phyloP scores from a whole-genome alignment of 1,139 yeast species.

The Taphrina pruni region DNA sequence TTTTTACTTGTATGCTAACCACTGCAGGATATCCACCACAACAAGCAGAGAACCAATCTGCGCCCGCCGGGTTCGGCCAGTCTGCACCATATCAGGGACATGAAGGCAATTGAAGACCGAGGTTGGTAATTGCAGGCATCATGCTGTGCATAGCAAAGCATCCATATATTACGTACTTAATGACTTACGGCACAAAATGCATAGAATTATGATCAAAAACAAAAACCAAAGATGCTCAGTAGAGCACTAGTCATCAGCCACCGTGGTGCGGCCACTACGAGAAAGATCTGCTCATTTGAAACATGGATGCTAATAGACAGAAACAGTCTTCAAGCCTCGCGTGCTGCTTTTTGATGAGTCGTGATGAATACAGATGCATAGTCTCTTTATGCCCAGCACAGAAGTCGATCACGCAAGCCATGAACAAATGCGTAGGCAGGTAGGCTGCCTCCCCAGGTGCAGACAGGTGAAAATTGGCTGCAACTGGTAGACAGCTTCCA shows the following conservation, averaged over 20 bases:
- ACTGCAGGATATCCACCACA: constrained; percentile 9
- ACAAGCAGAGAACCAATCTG: constrained; percentile 7
- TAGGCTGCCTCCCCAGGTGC: too few species aligned
- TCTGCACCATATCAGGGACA: constrained; percentile 6
- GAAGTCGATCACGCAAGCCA: too few species aligned
- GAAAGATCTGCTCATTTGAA: not conserved
- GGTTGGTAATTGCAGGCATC: not conserved
- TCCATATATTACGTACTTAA: constrained; percentile 7
- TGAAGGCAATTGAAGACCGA: constrained; percentile 4
- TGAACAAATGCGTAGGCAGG: too few species aligned
- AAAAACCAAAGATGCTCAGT: too few species aligned
- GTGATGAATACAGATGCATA: too few species aligned
- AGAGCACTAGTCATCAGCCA: too few species aligned
- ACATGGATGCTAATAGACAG: too few species aligned
- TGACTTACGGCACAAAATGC: constrained; percentile 9
- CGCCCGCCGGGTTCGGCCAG: constrained; percentile 18
- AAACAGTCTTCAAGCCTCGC: too few species aligned
- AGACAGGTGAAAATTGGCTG: too few species aligned
- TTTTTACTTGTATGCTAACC: not conserved
- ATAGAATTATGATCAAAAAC: not conserved
- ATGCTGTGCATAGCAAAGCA: not conserved
- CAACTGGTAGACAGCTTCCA: too few species aligned
- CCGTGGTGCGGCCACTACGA: not conserved
- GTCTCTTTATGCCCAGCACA: too few species aligned
- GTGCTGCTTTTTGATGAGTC: too few species aligned